Conservation (phyloP, 192 early-diverging fungal genomes). For the Irineochytrium annulatum region DNA sequence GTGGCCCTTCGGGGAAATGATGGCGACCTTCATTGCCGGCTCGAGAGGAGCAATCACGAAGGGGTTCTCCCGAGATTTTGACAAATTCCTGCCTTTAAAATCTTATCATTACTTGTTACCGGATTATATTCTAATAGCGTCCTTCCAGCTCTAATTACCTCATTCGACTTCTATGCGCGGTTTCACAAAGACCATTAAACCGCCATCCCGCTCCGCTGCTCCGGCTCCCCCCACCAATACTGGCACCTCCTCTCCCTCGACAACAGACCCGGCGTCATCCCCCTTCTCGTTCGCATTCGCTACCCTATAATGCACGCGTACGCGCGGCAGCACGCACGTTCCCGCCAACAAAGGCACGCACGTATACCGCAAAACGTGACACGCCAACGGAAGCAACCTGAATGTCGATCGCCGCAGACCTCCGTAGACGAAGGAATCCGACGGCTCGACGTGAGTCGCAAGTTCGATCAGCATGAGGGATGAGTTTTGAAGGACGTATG, state of each 20-base stretch:
- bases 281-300: not conserved
- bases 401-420: conserved; percentile 62
- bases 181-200: not conserved
- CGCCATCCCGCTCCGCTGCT: not conserved
- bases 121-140: no score
- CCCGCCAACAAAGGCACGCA: conserved; percentile 63
- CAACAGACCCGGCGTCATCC: not conserved
- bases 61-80: no score
- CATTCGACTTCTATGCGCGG: no score
- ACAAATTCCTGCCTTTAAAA: no score
- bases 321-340: conserved; percentile 47
- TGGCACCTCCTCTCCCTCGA: not conserved
- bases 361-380: conserved; percentile 46
- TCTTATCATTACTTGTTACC: no score
- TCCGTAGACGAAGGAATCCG: conserved; percentile 72
- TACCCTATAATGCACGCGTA: conserved; percentile 14
- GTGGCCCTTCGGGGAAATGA: no score
- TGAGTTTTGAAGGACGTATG: conserved; percentile 61
- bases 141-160: no score
- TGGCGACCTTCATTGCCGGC: no score
- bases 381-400: conserved; percentile 55
- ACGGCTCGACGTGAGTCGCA: conserved; percentile 53
- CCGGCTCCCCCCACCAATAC: not conserved
- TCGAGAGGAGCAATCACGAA: no score
- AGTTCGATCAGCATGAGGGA: conserved; percentile 51